A percentile compares a stretch with the other conserved stretches of the same genome.
phyloP scores from a whole-genome alignment of 805 yeast species.

The Jamesozyma jinghongensis region DNA sequence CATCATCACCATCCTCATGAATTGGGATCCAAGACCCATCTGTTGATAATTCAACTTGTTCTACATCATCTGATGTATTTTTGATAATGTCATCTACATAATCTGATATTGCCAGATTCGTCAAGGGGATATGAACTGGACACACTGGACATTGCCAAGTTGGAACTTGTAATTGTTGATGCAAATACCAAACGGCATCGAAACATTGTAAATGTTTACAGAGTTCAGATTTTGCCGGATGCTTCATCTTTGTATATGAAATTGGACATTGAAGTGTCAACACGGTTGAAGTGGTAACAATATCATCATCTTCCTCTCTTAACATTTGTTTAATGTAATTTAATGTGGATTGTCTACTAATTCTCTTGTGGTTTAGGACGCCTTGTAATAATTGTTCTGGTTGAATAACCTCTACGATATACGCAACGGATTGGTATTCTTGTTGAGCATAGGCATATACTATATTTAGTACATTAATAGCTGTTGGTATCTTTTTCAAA shows the following conservation, averaged over 20 bases:
- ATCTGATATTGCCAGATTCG: conserved; percentile 64
- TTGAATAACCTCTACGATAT: conserved; percentile 42
- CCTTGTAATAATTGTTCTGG: conserved; percentile 32
- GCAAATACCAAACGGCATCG: conserved; percentile 66
- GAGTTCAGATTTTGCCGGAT: conserved; percentile 59
- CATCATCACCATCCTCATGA: conserved; percentile 19
- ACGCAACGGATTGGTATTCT: conserved; percentile 43
- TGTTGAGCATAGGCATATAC: conserved; percentile 47
- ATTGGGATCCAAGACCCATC: conserved; percentile 67
- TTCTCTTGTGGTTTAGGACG: conserved; percentile 41
- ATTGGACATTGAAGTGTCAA: conserved; percentile 73
- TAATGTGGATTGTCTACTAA: conserved; percentile 43
- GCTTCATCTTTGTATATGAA: conserved; percentile 55
- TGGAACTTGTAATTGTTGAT: conserved; percentile 69
- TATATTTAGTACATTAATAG: conserved; percentile 38
- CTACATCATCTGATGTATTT: conserved; percentile 45
- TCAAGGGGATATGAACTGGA: conserved; percentile 39
- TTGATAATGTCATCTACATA: conserved; percentile 56
- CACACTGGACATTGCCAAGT: conserved; percentile 90
- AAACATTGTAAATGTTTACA: conserved; percentile 86
- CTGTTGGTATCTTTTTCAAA: conserved; percentile 19
- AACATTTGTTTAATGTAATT: conserved; percentile 34
- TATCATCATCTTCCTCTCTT: conserved; percentile 45
- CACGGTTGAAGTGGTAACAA: conserved; percentile 56
- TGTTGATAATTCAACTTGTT: conserved; percentile 53